Base-by-base conservation (phyloP, 2,329 filamentous ascomycete species). In the Pseudophaeomoniella oleicola region DNA sequence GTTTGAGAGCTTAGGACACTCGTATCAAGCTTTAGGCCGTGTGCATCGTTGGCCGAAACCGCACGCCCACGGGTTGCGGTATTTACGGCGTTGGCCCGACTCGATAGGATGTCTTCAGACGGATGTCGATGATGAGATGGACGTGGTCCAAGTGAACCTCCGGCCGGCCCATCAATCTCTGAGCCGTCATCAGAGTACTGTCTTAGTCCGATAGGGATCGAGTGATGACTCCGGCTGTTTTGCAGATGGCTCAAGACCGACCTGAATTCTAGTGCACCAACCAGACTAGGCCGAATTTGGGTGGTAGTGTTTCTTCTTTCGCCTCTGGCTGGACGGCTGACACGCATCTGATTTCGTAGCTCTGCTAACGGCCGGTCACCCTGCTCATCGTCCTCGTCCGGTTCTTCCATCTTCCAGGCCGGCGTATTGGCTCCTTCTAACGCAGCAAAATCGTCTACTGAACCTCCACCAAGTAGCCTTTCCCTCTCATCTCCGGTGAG, bases 231-330 rank as follows among this genome's bases (percentile, higher is more conserved):
- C 50, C 82, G 75, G 38, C 85, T 82, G 44, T 78, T 81, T 49
- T 92, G 78, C 39, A 98, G 61, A 2, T 86, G 86, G n/a, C 83
- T 80, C 32, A 98, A 64, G 3, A 94, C 80, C 2, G 88, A 88
- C 47, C 87, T 74, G 49, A 98, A 98, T 58, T 98, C 90, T 39
- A 98, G 66, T 5, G 84, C 90, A 31, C 90, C 90, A 3, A 98
- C 80, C 33, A 98, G 64, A 63, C 90, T 96, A 1, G 90, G 88
- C 31, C 90, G 72, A 43, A 98, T 94, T 0, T 86, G 81, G 4
- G 78, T 88, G 42, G 87, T 71, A 2, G 84, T 75, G 33, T 69
- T 85, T 44, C 78, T 79, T 45, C 80, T 75, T 43, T 76, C 71
- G 32, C 69, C 69, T 33, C 74, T 67, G 19, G 65, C 63, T 1